Base-by-base conservation (phyloP, 768 basidiomycete species). In the Ramaria sp. region DNA sequence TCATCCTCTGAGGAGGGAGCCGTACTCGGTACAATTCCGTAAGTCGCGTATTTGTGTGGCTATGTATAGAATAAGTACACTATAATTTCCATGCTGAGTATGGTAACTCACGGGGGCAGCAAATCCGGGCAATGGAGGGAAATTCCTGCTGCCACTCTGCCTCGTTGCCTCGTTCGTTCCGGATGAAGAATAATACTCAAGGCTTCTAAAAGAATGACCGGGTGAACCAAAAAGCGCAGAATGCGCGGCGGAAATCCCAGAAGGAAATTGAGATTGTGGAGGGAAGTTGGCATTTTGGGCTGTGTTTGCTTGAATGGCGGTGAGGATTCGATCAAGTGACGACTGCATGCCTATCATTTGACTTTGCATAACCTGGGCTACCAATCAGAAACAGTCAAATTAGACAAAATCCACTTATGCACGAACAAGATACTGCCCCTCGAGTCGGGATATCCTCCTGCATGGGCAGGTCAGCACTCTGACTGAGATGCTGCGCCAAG, bases 301-400 rank as follows among this genome's bases (percentile, higher is more conserved):
- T 52, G 62, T 63, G 62, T 72, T 74, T 43, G 52, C 65, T 63
- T 80, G 86, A 57, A 91, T 74, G 2, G 80, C 83, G 46, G 78
- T 72, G 54, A 92, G 71, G 66, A 92, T 92, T 52, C 90, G 80
- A 70, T 92, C 90, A 61, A 92, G 69, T 24, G 89, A 86, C 5
- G 88, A 86, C 70, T 92, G 91, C 85, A 92, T 88, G 63, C 90
- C 90, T 63, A 92, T 91, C 87, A 92, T 91, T 68, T 91, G 90
- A 71, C 88, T 89, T 68, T 92, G 88, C 81, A 92, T 88, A 62
- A 90, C 85, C 88, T 89, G 50, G 27, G 53, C 48, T 48, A 20
- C n/a, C 42, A 38, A 59, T 57, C 22, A 19, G 17, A 37, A 42
- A 20, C 51, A 57, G 59, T 27, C 27, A 27, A 27, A 37, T 37